Evolutionary conservation across 1,139 yeast species (phyloP).

Genomic region (Saccharomycopsis hybrid): DNA sequence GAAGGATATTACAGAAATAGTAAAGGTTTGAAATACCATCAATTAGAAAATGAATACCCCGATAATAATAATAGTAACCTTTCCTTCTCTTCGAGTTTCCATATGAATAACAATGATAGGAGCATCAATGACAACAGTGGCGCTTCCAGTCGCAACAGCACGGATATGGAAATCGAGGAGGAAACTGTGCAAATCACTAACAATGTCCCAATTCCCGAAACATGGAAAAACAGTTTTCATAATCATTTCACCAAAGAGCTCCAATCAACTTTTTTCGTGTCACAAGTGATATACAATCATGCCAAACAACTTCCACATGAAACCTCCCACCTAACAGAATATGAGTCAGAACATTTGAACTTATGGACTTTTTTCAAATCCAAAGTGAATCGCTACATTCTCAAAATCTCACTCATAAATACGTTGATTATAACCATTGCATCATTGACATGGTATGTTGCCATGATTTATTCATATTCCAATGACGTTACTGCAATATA

Average conservation of each 20-base stretch:
- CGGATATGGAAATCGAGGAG: no score
- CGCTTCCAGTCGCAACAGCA: no score
- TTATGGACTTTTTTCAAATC: conserved; percentile 32
- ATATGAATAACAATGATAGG: no score
- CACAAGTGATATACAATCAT: conserved; percentile 32
- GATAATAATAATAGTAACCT: no score
- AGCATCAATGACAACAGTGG: no score
- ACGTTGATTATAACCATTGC: conserved; percentile 63
- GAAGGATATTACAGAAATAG: no score
- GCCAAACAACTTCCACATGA: conserved; percentile 23
- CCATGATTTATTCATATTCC: conserved; percentile 77
- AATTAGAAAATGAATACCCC: no score
- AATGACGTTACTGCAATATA: conserved; percentile 86
- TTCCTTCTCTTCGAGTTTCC: no score
- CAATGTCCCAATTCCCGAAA: no score
- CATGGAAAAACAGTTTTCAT: not conserved
- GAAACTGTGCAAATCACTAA: no score
- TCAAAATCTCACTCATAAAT: conserved; percentile 38
- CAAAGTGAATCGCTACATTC: conserved; percentile 44
- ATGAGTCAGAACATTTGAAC: conserved; percentile 29
- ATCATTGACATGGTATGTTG: conserved; percentile 81
- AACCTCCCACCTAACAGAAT: conserved; percentile 30
- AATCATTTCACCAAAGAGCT: conserved; percentile 29
- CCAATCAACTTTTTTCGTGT: conserved; percentile 31
- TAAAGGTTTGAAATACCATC: no score